Base-by-base conservation (phyloP, 768 basidiomycete genomes). In the Nidularia sp. region DNA sequence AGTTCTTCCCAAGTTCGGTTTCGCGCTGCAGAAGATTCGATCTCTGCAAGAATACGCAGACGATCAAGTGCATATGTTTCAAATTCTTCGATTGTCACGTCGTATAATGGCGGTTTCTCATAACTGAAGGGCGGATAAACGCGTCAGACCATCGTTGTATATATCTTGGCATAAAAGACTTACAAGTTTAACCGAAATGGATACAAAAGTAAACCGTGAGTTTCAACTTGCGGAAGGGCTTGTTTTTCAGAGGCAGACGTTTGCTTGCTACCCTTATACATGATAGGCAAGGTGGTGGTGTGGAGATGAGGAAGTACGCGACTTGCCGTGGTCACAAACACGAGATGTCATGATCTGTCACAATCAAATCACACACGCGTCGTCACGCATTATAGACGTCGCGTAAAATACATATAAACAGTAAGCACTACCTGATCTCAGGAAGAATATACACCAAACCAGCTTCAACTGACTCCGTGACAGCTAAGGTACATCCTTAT, bases 11-110 rank as follows among this genome's bases (percentile, higher is more conserved):
- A 86, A n/a, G 86, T 66, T 41, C 90, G 74, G 62, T 93, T 93
- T 34, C 93, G 87, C 7, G 86, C 89, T 55, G 84, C 81, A 3
- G 89, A 93, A 1, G 94, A 86, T 62, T 96, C 93, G 51, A 97
- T 95, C 65, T 95, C 93, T 12, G 90, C 88, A 13, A 97, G 79
- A 13, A 97, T 78, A 29, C 92, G 84, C 33, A 99, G 78, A 35
- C 97, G 76, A 58, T 96, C 85, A 18, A 99, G 76, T 0, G 97
- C 97, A 63, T 80, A 90, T 2, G 79, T 85, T 66, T 99, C 97
- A 59, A 99, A 99, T 56, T 98, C 90, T 65, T 98, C 97, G 13
- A 98, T 75, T 1, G 93, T 93, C 15, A 98, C 86, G 61, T 98
- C 93, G 51, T 85, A 86, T 12, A 79, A 67, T 15, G 97, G 97